Evolutionary conservation across 2,329 filamentous ascomycete species (phyloP).

Genomic region (Sporothrix pseudoabietina): DNA sequence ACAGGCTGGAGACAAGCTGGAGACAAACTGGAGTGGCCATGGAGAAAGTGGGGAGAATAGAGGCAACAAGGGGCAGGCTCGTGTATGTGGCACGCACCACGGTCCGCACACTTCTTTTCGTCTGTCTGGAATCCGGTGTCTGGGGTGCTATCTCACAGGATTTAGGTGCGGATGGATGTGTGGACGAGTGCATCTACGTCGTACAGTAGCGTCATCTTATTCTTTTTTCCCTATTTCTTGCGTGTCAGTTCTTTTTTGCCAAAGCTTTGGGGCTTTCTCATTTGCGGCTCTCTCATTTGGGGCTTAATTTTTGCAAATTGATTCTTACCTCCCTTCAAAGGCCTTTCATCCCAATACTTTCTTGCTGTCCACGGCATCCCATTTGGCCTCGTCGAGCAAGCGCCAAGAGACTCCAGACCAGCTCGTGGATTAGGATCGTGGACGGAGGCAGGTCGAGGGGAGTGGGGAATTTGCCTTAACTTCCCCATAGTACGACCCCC

Average conservation of each 20-base stretch:
- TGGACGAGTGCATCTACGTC: background rate
- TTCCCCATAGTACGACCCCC: too few species aligned
- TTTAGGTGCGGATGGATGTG: background rate
- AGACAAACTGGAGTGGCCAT: background rate
- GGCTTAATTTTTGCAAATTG: background rate
- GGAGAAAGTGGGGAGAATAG: conserved; percentile 2
- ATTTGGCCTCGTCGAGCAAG: background rate
- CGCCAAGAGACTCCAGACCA: background rate
- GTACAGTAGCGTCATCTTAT: background rate
- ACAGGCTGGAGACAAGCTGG: background rate
- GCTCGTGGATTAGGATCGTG: background rate
- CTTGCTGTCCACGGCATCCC: background rate
- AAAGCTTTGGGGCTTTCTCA: background rate
- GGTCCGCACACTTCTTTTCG: background rate
- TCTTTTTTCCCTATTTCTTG: background rate
- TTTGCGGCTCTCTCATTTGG: background rate
- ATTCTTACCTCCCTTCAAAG: background rate
- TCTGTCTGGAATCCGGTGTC: background rate
- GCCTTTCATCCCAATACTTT: background rate
- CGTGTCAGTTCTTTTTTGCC: background rate
- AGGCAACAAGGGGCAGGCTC: conserved; percentile 1
- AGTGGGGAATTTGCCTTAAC: background rate
- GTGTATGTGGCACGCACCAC: background rate
- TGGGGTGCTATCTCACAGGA: background rate
- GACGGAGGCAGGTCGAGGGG: background rate